phyloP scores from a whole-genome alignment of 495 filamentous ascomycete species.

The Glonium stellatum region DNA sequence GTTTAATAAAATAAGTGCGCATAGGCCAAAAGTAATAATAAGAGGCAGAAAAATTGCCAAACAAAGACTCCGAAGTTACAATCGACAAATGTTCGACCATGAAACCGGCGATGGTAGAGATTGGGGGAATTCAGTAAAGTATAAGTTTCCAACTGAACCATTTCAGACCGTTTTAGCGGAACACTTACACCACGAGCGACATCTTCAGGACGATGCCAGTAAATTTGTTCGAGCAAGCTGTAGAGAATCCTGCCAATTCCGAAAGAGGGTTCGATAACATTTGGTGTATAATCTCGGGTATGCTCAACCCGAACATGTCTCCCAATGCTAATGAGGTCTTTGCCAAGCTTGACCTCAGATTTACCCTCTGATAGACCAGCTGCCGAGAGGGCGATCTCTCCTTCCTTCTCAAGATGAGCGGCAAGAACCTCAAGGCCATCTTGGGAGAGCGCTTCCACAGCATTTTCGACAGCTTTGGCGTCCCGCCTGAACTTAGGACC shows the following conservation, averaged over 20 bases:
- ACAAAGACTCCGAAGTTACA: no score
- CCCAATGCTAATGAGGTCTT: conserved; percentile 63
- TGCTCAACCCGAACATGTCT: conserved; percentile 62
- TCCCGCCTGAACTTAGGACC: conserved; percentile 77
- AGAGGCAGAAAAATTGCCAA: background rate
- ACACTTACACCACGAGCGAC: conserved; percentile 55
- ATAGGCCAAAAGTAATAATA: background rate
- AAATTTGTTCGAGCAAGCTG: no score
- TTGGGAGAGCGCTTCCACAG: conserved; percentile 58
- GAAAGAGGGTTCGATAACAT: conserved; percentile 75
- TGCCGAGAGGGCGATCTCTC: conserved; percentile 61
- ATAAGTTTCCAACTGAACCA: no score
- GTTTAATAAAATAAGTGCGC: no score
- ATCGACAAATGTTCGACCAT: no score
- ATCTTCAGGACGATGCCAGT: conserved; percentile 62
- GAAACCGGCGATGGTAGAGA: no score
- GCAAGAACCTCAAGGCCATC: conserved; percentile 62
- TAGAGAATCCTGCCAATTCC: no score
- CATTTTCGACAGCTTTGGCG: conserved; percentile 62
- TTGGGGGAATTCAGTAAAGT: no score
- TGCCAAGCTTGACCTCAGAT: conserved; percentile 53
- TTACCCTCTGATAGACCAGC: no score
- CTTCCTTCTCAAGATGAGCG: conserved; percentile 55
- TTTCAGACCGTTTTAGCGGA: no score
- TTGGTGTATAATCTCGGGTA: conserved; percentile 69